These are phyloP conservation scores for Cercospora sp. DNA, from an alignment of 2,329 filamentous ascomycete species.

Conservation along the genomic window DNA sequence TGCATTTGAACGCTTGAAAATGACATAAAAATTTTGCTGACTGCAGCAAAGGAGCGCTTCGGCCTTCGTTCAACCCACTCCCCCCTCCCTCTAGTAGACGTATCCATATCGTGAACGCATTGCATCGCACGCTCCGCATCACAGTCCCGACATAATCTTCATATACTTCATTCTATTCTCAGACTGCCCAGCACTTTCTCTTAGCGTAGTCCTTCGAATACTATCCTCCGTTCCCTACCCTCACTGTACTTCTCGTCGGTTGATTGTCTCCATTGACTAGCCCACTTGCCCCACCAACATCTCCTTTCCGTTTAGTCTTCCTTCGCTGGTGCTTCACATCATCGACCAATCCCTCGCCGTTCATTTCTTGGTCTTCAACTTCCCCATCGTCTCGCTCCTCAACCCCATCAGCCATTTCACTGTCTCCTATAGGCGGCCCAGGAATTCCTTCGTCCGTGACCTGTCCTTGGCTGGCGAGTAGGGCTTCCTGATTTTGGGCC, in stretches of 20 bases:
- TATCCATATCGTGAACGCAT: not conserved
- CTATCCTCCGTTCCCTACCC: constrained; percentile 9
- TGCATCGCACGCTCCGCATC: not conserved
- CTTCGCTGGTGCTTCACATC: constrained; percentile 24
- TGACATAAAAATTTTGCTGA: not conserved
- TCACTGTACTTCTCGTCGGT: constrained; percentile 9
- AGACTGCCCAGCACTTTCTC: too few species aligned
- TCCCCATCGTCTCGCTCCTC: constrained; percentile 34
- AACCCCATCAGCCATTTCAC: constrained; percentile 36
- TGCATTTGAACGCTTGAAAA: not conserved
- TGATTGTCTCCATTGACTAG: constrained; percentile 24
- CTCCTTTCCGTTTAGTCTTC: constrained; percentile 18
- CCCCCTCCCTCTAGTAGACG: not conserved
- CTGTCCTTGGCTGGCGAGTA: constrained; percentile 12
- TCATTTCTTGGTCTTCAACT: constrained; percentile 37
- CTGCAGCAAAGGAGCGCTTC: constrained; percentile 5
- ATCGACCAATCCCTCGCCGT: constrained; percentile 16
- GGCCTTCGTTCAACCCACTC: not conserved
- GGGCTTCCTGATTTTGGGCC: constrained; percentile 32
- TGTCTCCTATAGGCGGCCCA: constrained; percentile 29
- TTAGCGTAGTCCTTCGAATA: not conserved
- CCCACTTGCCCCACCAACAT: constrained; percentile 11
- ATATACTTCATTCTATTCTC: not conserved
- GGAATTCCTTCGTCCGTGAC: constrained; percentile 15
- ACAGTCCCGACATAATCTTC: not conserved